phyloP scores from a whole-genome alignment of 2,329 filamentous ascomycete genomes.

The Chaetothyriales sp. region DNA sequence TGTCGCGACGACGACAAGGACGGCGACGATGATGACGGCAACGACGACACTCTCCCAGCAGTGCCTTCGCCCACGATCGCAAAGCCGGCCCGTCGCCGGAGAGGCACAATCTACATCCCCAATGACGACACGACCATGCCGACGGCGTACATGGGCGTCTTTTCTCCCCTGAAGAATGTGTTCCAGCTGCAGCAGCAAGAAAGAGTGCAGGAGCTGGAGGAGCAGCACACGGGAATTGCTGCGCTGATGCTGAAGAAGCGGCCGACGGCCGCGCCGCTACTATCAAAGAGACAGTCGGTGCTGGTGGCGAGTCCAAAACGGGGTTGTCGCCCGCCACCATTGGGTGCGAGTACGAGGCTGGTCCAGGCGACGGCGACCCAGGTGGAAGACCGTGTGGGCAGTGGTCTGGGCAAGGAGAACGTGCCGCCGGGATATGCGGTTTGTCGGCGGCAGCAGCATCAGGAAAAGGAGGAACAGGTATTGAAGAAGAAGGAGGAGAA shows the following conservation, averaged over 20 bases:
- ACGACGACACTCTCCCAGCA: neutral
- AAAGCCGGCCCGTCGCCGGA: conserved; percentile 20
- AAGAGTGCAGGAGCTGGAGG: conserved; percentile 10
- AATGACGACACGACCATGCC: conserved; percentile 30
- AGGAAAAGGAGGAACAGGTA: conserved; percentile 3
- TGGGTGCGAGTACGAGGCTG: conserved; percentile 25
- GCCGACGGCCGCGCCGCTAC: too few relatives aligned
- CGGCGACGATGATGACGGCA: neutral
- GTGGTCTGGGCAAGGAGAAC: conserved; percentile 50
- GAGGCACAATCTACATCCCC: conserved; percentile 29
- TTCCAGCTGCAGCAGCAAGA: neutral
- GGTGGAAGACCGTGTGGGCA: conserved; percentile 36
- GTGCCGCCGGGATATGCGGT: conserved; percentile 36
- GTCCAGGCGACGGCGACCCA: conserved; percentile 28
- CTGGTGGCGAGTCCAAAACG: conserved; percentile 35
- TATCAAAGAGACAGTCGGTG: conserved; percentile 10
- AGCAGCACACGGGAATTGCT: conserved; percentile 23
- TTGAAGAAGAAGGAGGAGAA: neutral
- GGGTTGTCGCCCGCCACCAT: conserved; percentile 23
- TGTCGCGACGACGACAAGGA: neutral
- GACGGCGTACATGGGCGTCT: conserved; percentile 31
- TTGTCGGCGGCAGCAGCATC: conserved; percentile 9
- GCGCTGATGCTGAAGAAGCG: conserved; percentile 22
- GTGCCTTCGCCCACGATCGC: conserved; percentile 3
- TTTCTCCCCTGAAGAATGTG: conserved; percentile 28